These are phyloP conservation scores for Cryptococcus floricola DNA, from an alignment of 1,284 basidiomycete genomes.

Conservation along the genomic window DNA sequence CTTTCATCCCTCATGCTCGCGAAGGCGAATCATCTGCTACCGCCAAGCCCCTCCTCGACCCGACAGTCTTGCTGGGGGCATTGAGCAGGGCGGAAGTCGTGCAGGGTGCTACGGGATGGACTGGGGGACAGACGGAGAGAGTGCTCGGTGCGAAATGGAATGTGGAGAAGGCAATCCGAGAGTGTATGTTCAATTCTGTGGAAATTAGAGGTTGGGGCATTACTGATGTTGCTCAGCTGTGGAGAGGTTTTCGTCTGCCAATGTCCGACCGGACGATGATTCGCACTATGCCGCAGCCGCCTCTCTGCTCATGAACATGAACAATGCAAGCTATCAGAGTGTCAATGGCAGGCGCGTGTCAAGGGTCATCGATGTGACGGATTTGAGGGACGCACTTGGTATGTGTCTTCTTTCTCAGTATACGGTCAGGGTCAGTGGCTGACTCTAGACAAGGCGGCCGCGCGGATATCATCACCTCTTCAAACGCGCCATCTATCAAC, in stretches of 20 bases:
- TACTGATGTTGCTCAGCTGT: constrained; percentile 52
- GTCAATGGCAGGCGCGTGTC: constrained; percentile 55
- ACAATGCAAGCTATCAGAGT: constrained; percentile 77
- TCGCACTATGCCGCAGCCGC: constrained; percentile 73
- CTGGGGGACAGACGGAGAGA: constrained; percentile 56
- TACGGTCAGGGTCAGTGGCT: not conserved
- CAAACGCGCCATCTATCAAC: constrained; percentile 18
- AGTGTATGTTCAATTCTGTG: constrained; percentile 58
- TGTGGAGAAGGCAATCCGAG: constrained; percentile 65
- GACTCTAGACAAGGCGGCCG: constrained; percentile 11
- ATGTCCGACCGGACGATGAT: constrained; percentile 61
- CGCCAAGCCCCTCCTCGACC: constrained; percentile 51
- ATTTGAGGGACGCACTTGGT: constrained; percentile 75
- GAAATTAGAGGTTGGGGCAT: not conserved
- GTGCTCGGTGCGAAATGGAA: constrained; percentile 64
- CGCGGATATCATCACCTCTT: constrained; percentile 10
- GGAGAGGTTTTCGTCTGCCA: constrained; percentile 59
- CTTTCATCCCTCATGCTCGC: constrained; percentile 34
- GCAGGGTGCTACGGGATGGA: constrained; percentile 62
- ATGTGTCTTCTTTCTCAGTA: constrained; percentile 2
- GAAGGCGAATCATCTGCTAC: constrained; percentile 36
- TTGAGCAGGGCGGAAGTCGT: constrained; percentile 57
- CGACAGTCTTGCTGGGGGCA: constrained; percentile 56
- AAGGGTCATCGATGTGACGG: constrained; percentile 74
- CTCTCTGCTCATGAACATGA: constrained; percentile 72